Conservation (phyloP, 768 basidiomycete species). For the Psilocybe cyanescens region DNA sequence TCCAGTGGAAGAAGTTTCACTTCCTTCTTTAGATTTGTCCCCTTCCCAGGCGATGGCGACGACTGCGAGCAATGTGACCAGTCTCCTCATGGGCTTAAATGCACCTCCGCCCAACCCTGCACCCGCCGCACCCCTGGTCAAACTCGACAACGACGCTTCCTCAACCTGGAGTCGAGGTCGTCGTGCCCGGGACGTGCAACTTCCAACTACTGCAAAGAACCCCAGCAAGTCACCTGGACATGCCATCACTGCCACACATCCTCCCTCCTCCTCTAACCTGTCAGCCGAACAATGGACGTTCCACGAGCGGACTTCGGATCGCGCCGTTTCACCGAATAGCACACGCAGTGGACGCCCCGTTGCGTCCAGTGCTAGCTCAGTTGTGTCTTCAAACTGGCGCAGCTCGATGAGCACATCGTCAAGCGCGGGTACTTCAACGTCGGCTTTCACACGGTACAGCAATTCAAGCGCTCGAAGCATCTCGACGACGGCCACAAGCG, state of each 20-base stretch:
- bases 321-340: constrained; percentile 63
- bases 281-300: constrained; percentile 34
- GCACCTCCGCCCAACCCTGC: constrained; percentile 34
- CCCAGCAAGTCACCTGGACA: constrained; percentile 31
- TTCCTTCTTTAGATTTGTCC: constrained; percentile 32
- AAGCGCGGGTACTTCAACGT: constrained; percentile 70
- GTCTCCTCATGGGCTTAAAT: constrained; percentile 71
- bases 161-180: constrained; percentile 56
- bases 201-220: constrained; percentile 20
- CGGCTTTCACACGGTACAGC: constrained; percentile 81
- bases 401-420: constrained; percentile 74
- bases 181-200: constrained; percentile 31
- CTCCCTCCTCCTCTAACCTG: constrained; percentile 6
- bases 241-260: constrained; percentile 27
- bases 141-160: constrained; percentile 36
- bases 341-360: constrained; percentile 49
- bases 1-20: constrained; percentile 42
- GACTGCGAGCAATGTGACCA: constrained; percentile 80
- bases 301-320: constrained; percentile 39
- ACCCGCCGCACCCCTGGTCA: not conserved
- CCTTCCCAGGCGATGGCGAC: constrained; percentile 51
- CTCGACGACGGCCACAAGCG: constrained; percentile 81
- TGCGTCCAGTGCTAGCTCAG: constrained; percentile 64
- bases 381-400: constrained; percentile 75
- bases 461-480: constrained; percentile 74